These are phyloP conservation scores for Gracilaria gracilis DNA, from an alignment of 23 red algal genomes.

Conservation along the genomic window DNA sequence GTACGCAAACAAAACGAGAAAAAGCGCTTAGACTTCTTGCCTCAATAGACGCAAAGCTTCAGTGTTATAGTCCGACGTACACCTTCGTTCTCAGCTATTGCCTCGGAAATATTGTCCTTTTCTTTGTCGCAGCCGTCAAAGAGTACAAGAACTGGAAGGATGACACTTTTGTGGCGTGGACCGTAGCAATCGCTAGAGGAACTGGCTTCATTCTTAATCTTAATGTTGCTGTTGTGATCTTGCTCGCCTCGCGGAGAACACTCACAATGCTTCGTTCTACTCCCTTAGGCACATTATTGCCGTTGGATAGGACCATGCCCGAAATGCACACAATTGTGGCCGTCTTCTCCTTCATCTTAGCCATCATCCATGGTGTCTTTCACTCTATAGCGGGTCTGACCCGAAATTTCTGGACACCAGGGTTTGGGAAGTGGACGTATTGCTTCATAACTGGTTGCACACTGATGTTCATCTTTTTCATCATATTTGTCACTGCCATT, in stretches of 20 bases:
- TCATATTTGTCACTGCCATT: slow-evolving; percentile 17
- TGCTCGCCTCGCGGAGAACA: slow-evolving; percentile 30
- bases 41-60: slow-evolving; percentile 30
- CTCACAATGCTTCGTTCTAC: slow-evolving; percentile 40
- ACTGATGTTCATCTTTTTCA: background rate
- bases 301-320: slow-evolving; percentile 54
- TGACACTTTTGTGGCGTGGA: slow-evolving; percentile 18
- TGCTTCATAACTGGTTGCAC: slow-evolving; percentile 27
- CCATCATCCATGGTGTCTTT: slow-evolving; percentile 31
- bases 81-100: slow-evolving; percentile 55
- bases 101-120: slow-evolving; percentile 53
- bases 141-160: slow-evolving; percentile 49
- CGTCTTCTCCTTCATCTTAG: slow-evolving; percentile 13
- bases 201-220: slow-evolving; percentile 59
- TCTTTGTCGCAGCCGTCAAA: slow-evolving; percentile 50
- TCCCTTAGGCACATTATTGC: slow-evolving; percentile 32
- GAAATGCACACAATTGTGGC: slow-evolving; percentile 52
- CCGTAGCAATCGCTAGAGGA: slow-evolving; percentile 53
- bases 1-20: slow-evolving; percentile 1
- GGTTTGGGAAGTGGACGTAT: slow-evolving; percentile 33
- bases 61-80: slow-evolving; percentile 27
- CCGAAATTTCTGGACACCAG: slow-evolving; percentile 37
- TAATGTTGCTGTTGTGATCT: slow-evolving; percentile 58
- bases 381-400: slow-evolving; percentile 6
- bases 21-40: slow-evolving; percentile 11